phyloP scores from a whole-genome alignment of 768 basidiomycete species.

The Termitomyces titanicus region DNA sequence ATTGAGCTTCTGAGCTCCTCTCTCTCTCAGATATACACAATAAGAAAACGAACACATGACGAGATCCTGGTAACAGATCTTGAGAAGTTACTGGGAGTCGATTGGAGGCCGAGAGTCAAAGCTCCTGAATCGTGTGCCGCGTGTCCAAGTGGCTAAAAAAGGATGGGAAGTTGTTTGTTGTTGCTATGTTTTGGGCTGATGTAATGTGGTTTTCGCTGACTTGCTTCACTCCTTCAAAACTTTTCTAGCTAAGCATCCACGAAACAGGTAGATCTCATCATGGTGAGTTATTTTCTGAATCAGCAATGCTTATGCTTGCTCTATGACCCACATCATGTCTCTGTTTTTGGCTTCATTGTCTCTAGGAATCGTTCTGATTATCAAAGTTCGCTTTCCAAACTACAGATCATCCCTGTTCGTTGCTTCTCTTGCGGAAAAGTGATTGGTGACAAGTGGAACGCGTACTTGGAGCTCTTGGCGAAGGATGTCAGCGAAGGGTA shows the following conservation, averaged over 20 bases:
- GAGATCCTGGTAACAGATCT: no score
- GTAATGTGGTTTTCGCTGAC: neutral
- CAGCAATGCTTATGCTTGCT: neutral
- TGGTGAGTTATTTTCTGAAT: neutral
- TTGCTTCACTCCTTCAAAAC: neutral
- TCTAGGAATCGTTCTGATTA: neutral
- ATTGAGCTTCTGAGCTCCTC: no score
- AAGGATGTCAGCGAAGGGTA: conserved; percentile 88
- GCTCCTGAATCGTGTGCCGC: neutral
- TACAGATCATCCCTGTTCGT: conserved; percentile 93
- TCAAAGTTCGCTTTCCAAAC: neutral
- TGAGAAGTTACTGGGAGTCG: neutral
- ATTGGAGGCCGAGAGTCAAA: neutral
- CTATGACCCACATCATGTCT: neutral
- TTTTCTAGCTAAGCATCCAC: neutral
- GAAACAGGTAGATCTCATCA: neutral
- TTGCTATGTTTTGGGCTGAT: conserved; percentile 1
- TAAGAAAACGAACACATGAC: neutral
- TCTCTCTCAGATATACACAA: neutral
- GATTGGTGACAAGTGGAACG: conserved; percentile 93
- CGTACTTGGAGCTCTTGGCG: conserved; percentile 78
- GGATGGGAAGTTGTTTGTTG: neutral
- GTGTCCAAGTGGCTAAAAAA: neutral
- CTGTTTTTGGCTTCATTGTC: neutral
- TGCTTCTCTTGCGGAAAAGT: conserved; percentile 98